Evolutionary conservation across 2,329 filamentous ascomycete genomes (phyloP).

Genomic region (Rugonectria rugulosa): DNA sequence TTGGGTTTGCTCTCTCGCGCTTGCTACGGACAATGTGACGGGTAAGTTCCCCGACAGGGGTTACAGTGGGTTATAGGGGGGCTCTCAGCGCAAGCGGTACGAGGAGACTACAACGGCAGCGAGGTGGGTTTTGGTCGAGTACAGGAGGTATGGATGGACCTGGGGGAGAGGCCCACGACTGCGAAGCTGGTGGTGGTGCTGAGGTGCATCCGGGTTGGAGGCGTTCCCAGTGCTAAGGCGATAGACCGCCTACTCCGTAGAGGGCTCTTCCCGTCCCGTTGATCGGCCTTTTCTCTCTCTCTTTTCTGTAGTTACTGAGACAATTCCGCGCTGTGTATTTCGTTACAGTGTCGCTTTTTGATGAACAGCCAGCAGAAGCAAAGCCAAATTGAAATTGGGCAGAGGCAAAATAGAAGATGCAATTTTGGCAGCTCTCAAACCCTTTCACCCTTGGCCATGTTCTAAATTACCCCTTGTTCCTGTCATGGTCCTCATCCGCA

Average conservation of each 20-base stretch:
- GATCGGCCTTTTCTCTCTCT: slow-evolving; percentile 26
- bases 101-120: slow-evolving; percentile 13
- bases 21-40: slow-evolving; percentile 24
- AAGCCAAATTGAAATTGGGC: slow-evolving; percentile 1
- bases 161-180: slow-evolving; percentile 29
- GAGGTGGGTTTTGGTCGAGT: slow-evolving; percentile 12
- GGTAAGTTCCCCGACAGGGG: neutral
- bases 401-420: neutral
- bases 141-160: no score
- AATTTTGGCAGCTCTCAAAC: slow-evolving; percentile 16
- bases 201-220: slow-evolving; percentile 31
- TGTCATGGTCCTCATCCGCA: slow-evolving; percentile 25
- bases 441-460: slow-evolving; percentile 16
- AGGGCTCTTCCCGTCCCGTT: slow-evolving; percentile 41
- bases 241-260: slow-evolving; percentile 36
- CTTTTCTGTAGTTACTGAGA: slow-evolving; percentile 7
- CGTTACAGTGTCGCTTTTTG: neutral
- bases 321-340: neutral
- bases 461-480: slow-evolving; percentile 24
- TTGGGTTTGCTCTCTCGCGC: neutral
- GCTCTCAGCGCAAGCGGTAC: slow-evolving; percentile 23
- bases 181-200: slow-evolving; percentile 33
- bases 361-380: neutral
- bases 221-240: slow-evolving; percentile 39
- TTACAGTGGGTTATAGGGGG: slow-evolving; percentile 10